These are phyloP conservation scores for Phytophthora citrophthora DNA, from an alignment of 352 stramenopile species.

Conservation along the genomic window DNA sequence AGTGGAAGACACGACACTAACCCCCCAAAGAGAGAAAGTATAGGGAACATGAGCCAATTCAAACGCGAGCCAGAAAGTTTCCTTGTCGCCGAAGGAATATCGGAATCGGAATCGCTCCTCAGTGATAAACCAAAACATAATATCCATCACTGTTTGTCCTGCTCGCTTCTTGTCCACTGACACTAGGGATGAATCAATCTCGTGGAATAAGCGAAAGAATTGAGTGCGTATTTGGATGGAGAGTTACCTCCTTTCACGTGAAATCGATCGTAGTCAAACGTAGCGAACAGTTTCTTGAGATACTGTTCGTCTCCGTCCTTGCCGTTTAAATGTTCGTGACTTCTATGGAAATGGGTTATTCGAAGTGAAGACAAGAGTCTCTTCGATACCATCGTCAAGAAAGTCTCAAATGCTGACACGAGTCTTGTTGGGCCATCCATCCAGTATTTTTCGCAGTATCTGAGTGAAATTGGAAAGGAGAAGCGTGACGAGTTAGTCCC, in stretches of 20 bases:
- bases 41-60: conserved; percentile 28
- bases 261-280: conserved; percentile 28
- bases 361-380: too few relatives aligned
- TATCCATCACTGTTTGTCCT: conserved; percentile 19
- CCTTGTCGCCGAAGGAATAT: conserved; percentile 36
- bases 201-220: conserved; percentile 31
- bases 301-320: conserved; percentile 21
- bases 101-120: conserved; percentile 29
- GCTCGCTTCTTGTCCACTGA: conserved; percentile 25
- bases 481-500: background rate
- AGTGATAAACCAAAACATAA: conserved; percentile 33
- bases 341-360: too few relatives aligned
- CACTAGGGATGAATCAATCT: conserved; percentile 33
- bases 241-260: conserved; percentile 16
- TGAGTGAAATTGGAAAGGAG: background rate
- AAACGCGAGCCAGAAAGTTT: conserved; percentile 32
- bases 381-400: too few relatives aligned
- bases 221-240: conserved; percentile 12
- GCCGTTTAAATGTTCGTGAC: conserved; percentile 27
- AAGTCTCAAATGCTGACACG: too few relatives aligned
- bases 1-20: conserved; percentile 28
- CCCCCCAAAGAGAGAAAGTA: conserved; percentile 26
- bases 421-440: too few relatives aligned
- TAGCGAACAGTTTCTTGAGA: conserved; percentile 19
- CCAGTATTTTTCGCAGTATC: conserved; percentile 3